Evolutionary conservation across 352 stramenopile species (phyloP).

Genomic region (Nothophytophthora sp.): DNA sequence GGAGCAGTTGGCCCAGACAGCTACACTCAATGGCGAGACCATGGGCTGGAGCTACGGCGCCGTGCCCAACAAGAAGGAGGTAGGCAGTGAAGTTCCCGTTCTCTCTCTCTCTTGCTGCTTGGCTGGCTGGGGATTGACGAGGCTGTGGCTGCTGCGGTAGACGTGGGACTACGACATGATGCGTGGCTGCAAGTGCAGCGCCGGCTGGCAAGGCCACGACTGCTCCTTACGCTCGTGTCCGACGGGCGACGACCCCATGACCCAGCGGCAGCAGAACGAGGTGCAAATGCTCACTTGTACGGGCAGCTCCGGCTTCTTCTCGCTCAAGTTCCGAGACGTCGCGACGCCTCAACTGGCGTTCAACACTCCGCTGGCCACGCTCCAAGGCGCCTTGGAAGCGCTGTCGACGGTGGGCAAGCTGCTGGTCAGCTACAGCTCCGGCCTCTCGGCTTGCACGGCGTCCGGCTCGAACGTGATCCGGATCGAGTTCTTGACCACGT

Average conservation of each 20-base stretch:
- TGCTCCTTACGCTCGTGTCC: slow-evolving; percentile 88
- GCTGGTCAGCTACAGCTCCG: slow-evolving; percentile 42
- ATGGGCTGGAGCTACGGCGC: slow-evolving; percentile 61
- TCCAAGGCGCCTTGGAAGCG: slow-evolving; percentile 36
- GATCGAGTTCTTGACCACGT: slow-evolving; percentile 68
- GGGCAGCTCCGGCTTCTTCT: slow-evolving; percentile 64
- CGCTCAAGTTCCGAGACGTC: slow-evolving; percentile 67
- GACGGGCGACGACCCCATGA: slow-evolving; percentile 89
- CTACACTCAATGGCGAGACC: slow-evolving; percentile 56
- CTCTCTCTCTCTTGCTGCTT: too few relatives aligned
- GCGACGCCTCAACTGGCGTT: slow-evolving; percentile 60
- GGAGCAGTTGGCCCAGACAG: slow-evolving; percentile 58
- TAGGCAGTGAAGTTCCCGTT: too few relatives aligned
- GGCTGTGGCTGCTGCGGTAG: too few relatives aligned
- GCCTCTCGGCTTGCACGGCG: slow-evolving; percentile 40
- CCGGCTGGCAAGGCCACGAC: slow-evolving; percentile 89
- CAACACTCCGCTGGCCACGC: slow-evolving; percentile 17
- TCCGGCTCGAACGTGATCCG: slow-evolving; percentile 56
- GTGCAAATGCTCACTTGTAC: slow-evolving; percentile 77
- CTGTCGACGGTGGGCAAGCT: slow-evolving; percentile 56
- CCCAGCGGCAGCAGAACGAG: slow-evolving; percentile 71
- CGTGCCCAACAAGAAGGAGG: slow-evolving; percentile 82
- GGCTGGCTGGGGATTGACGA: too few relatives aligned
- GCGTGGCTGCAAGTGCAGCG: slow-evolving; percentile 85
- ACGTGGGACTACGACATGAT: slow-evolving; percentile 91